Conservation (phyloP, 768 basidiomycete species). For the Pisolithus orientalis region DNA sequence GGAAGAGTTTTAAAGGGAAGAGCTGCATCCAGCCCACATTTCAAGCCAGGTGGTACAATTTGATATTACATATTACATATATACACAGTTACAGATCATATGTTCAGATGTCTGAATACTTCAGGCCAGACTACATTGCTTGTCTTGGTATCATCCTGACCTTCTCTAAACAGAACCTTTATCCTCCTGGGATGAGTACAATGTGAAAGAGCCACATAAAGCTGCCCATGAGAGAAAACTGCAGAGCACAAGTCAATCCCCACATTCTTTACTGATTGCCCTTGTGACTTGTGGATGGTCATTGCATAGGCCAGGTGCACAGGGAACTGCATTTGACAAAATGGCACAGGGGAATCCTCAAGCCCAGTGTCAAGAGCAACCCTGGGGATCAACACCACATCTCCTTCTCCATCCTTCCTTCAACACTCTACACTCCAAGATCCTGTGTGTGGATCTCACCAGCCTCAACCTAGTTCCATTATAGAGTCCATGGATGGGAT, state of each 20-base stretch:
- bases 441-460: constrained; percentile 3
- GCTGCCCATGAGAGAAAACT: constrained; percentile 31
- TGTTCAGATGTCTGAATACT: not conserved
- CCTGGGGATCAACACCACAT: constrained; percentile 24
- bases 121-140: not conserved
- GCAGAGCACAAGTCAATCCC: constrained; percentile 24
- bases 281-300: constrained; percentile 36
- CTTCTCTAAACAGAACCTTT: not conserved
- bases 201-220: constrained; percentile 30
- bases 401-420: constrained; percentile 11
- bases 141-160: not conserved
- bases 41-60: too few relatives aligned
- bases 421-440: constrained; percentile 19
- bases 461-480: too few relatives aligned
- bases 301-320: constrained; percentile 32
- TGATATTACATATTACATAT: too few relatives aligned
- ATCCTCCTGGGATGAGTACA: constrained; percentile 8
- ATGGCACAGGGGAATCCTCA: constrained; percentile 10
- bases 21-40: too few relatives aligned
- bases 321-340: constrained; percentile 22
- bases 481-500: constrained; percentile 17
- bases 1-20: too few relatives aligned
- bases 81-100: not conserved
- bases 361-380: constrained; percentile 15
- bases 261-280: constrained; percentile 28